Base-by-base conservation (phyloP, 1,284 basidiomycete species). In the Marasmius sp. region DNA sequence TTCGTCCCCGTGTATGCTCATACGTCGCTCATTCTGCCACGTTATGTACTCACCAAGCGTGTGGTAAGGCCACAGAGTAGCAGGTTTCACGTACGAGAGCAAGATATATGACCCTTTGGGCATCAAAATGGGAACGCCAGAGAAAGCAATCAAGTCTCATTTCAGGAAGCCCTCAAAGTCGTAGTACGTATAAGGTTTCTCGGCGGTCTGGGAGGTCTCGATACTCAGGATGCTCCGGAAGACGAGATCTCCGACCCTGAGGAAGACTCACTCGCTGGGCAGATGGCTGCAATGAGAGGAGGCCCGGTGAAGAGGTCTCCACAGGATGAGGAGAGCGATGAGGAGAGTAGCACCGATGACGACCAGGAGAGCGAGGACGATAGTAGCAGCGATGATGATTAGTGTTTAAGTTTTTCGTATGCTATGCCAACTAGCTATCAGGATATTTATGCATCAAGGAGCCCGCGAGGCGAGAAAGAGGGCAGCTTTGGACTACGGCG, bases 271-370 rank as follows among this genome's bases (percentile, higher is more conserved):
- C 79, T 99, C 52, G 97, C 96, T 3, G 97, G 97, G 3, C 97
- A 99, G 81, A 98, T 99, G 95, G 96, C 97, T 2, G 85, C 91
- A 55, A 97, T 99, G 94, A 89, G 94, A 58, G 97, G 97, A 6
- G 92, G 90, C 14, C 74, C 86, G 43, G 95, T 98, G 60, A 97
- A 95, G 83, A 86, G 85, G 68, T 77, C 74, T 59, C 79, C 81
- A 11, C 83, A 81, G 34, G 83, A 81, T 12, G 77, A 83, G n/a
- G n/a, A n/a, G 3, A 80, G 83, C 61, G 78, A 74, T 36, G 77
- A 78, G 54, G 82, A 79, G 39, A 77, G 79, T 63, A 80, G 77
- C 62, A 72, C 69, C 57, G 75, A 62, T 38, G 66, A 67, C 45
- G 68, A 65, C 48, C 75, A 74, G 33, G 74, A 77, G 52, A 74